Conservation (phyloP, 1,139 yeast genomes). For the Magnusiomyces sp. region DNA sequence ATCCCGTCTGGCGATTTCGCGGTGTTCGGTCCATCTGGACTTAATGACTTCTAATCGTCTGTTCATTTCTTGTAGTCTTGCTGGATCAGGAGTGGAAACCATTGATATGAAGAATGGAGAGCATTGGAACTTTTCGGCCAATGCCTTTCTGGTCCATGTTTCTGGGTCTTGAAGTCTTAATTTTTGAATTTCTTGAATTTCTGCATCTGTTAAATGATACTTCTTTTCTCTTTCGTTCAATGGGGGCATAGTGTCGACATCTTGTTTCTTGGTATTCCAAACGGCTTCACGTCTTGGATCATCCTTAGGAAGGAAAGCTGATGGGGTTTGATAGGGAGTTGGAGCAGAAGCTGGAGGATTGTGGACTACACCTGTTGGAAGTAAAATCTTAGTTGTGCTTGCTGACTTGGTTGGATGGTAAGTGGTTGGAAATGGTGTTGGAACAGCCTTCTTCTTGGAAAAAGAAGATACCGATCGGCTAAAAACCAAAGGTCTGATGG, state of each 20-base stretch:
- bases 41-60: constrained; percentile 37
- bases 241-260: constrained; percentile 30
- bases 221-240: constrained; percentile 37
- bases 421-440: constrained; percentile 33
- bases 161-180: constrained; percentile 57
- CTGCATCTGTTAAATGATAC: constrained; percentile 53
- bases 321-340: constrained; percentile 58
- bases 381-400: constrained; percentile 30
- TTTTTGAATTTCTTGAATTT: constrained; percentile 51
- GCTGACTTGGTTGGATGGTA: constrained; percentile 38
- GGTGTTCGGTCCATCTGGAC: constrained; percentile 42
- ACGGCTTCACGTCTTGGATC: constrained; percentile 46
- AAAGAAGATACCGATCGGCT: constrained; percentile 12
- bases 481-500: background rate
- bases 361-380: constrained; percentile 35
- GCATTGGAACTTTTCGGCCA: constrained; percentile 57
- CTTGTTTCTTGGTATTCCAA: constrained; percentile 21
- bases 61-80: constrained; percentile 39
- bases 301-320: constrained; percentile 55
- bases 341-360: constrained; percentile 41
- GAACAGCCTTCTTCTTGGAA: constrained; percentile 14
- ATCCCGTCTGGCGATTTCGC: constrained; percentile 43
- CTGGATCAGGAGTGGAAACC: constrained; percentile 39
- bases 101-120: constrained; percentile 48
- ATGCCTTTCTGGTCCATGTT: constrained; percentile 55